Percentiles rank a stretch among this genome's conserved stretches.
Evolutionary conservation across 768 basidiomycete genomes (phyloP).

Genomic region (Pleurotus platypus): DNA sequence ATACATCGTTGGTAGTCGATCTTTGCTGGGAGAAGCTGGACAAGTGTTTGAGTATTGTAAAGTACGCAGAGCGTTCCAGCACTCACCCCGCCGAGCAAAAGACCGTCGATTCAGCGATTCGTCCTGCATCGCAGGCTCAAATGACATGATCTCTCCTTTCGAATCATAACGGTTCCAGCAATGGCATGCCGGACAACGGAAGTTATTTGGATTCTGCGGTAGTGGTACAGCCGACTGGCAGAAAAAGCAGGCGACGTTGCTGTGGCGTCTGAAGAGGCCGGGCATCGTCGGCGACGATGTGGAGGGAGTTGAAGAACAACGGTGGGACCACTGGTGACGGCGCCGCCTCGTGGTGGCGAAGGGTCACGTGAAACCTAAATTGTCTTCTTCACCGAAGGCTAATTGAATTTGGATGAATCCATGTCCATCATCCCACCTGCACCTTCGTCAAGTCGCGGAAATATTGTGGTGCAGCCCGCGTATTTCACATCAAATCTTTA

Average conservation of each 20-base stretch:
- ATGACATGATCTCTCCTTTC: slow-evolving; percentile 73
- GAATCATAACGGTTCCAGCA: slow-evolving; percentile 77
- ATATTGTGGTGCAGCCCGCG: slow-evolving; percentile 62
- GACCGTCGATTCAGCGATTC: slow-evolving; percentile 64
- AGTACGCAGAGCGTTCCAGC: neutral
- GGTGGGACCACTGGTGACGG: neutral
- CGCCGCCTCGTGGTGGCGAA: neutral
- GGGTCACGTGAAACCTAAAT: neutral
- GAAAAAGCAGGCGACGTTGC: slow-evolving; percentile 62
- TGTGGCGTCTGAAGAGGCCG: slow-evolving; percentile 50
- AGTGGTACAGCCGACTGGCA: slow-evolving; percentile 49
- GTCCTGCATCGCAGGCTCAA: slow-evolving; percentile 88
- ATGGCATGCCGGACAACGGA: slow-evolving; percentile 62
- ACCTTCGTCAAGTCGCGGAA: slow-evolving; percentile 57
- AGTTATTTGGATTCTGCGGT: slow-evolving; percentile 50
- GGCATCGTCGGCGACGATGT: slow-evolving; percentile 25
- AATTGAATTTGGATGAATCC: neutral
- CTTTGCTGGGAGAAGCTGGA: slow-evolving; percentile 65
- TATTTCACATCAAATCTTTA: slow-evolving; percentile 81
- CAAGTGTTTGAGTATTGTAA: neutral
- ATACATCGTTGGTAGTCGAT: slow-evolving; percentile 63
- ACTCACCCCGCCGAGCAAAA: slow-evolving; percentile 71
- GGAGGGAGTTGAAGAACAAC: slow-evolving; percentile 1
- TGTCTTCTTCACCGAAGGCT: neutral
- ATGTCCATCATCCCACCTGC: slow-evolving; percentile 49